A percentile compares a stretch with the other conserved stretches of the same genome.
Evolutionary conservation across 1,284 basidiomycete species (phyloP).

Genomic region (Takashimella koratensis): DNA sequence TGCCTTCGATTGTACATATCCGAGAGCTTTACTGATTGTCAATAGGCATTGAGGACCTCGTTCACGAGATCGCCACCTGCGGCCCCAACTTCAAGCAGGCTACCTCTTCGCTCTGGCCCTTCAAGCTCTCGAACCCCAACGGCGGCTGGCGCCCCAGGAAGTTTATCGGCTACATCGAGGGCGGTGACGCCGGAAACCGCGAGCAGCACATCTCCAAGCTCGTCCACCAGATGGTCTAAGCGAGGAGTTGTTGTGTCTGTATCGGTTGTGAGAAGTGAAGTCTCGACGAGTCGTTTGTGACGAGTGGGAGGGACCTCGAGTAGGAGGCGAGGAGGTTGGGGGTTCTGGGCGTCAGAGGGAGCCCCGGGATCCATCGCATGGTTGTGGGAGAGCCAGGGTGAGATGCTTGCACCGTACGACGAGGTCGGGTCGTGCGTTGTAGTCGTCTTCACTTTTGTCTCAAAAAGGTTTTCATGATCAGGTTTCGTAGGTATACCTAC

Average conservation of each 20-base stretch:
- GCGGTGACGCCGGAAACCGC: conserved; percentile 90
- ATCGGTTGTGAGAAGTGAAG: background rate
- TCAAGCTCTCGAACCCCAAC: conserved; percentile 98
- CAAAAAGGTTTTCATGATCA: no score
- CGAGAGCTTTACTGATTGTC: no score
- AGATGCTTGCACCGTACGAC: no score
- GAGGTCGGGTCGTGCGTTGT: no score
- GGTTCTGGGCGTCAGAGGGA: no score
- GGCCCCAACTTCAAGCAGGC: conserved; percentile 99
- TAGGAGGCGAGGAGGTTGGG: no score
- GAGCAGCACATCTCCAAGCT: conserved; percentile 96
- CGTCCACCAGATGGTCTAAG: conserved; percentile 92
- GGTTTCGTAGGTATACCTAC: no score
- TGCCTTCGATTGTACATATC: no score
- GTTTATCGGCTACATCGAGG: conserved; percentile 91
- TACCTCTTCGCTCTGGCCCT: conserved; percentile 96
- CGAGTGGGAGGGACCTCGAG: conserved; percentile 16
- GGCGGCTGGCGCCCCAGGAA: conserved; percentile 97
- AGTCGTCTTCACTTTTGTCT: no score
- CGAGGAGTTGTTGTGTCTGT: conserved; percentile 8
- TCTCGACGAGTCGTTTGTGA: conserved; percentile 1
- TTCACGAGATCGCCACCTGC: conserved; percentile 92
- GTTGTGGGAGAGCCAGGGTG: no score
- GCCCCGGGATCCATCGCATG: no score
- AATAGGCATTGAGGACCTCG: conserved; percentile 79